Evolutionary conservation across 2,329 filamentous ascomycete genomes (phyloP), one percentile per base, ranked within the genome.

Genomic region (Hymenoscyphus linearis): DNA sequence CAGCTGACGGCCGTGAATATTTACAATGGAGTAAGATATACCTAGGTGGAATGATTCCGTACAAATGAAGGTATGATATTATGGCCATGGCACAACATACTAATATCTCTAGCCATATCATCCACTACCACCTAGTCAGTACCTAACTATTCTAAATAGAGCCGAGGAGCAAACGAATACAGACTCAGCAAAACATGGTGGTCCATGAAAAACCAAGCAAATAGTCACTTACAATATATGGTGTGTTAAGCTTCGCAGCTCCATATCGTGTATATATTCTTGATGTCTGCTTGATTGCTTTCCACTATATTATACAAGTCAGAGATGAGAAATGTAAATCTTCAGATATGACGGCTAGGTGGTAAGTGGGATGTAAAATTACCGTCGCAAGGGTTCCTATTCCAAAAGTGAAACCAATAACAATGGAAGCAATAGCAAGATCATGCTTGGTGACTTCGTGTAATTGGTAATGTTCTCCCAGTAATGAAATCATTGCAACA

Each of bases 31-130:
- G 3, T 36, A 2, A 4, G 9, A 25, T 25, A 22, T 64, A 75
- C 65, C 75, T 77, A 22, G 69, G 58, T 4, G 63, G 64, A 10
- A 80, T 66, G 4, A 73, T 62, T 0, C 71, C 74, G 47, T 74
- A 67, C 0, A 80, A 62, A 58, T 75, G 76, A 1, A 79, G 65
- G 70, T 74, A 80, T 3, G 71, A 75, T 1, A 78, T 62, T 10
- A 79, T 66, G 5, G 71, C 71, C 56, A 79, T 76, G 9, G 66
- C 64, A 0, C 77, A 26, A 57, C 76, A 79, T 12, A 75, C 75
- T 0, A 71, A 3, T 4, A 79, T 74, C 58, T 80, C 78, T 16
- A 74, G 70, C 78, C 79, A 81, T 7, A 80, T 69, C 78, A 79
- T 69, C 60, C 71, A 67, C 40, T 47, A 10, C 40, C 18, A 40